Base-by-base conservation (phyloP, 768 basidiomycete species). In the Russula ochroleuca region DNA sequence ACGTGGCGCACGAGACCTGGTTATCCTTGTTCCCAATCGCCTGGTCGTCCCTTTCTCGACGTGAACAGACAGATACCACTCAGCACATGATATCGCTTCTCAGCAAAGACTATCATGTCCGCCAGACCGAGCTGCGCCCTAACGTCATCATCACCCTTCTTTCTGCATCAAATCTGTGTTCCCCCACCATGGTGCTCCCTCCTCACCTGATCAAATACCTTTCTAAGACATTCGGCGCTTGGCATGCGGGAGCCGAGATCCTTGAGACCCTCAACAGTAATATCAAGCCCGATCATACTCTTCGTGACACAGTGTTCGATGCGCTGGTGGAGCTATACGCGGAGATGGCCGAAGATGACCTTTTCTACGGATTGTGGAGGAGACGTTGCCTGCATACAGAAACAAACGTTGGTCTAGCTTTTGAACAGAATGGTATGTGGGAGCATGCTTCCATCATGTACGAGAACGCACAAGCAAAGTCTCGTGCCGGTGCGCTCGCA, bases 371-470 rank as follows among this genome's bases (percentile, higher is more conserved):
- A 0, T 77, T 97, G 19, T 98, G 96, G 91, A 83, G 97, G 35
- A 85, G 90, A 51, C 90, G 97, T 11, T 88, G 86, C 51, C 81
- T 93, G n/a, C 90, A 92, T 68, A 74, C 81, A 3, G 97, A 99
- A 69, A 98, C 95, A 19, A 97, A 96, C 66, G 81, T 85, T 14
- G 91, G 86, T 2, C 78, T 95, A 25, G 85, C 92, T 3, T 94
- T 89, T 69, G 97, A 99, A 75, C 97, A 99, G 73, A 90, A 90
- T 66, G 97, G 97, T 14, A 88, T 98, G 83, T 99, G 96, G 95
- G 89, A 92, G 35, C 87, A 94, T 70, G 94, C 97, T 0, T 84
- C 90, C 43, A 84, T 80, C 64, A 82, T 87, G 45, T 98, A 99
- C 74, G 97, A 99, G 75, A 77, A 79, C 28, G 97, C 95, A 1